Percentiles rank a stretch among this genome's conserved stretches.
phyloP scores from a whole-genome alignment of 2,329 filamentous ascomycete genomes.

The Dryadomyces sulphureus region DNA sequence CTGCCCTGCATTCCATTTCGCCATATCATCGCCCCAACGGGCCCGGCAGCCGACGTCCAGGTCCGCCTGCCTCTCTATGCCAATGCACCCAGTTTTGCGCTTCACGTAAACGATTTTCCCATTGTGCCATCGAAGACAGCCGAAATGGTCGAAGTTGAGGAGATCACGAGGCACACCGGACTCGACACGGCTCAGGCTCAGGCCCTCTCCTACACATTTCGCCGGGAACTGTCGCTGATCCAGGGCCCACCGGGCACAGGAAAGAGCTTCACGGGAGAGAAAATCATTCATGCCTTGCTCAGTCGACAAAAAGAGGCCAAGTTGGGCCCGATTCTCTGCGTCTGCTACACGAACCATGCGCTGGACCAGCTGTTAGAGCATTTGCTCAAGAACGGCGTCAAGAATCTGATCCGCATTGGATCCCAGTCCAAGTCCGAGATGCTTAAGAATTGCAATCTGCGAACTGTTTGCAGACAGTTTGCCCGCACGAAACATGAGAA shows the following conservation, averaged over 20 bases:
- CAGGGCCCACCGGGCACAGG: conserved; percentile 60
- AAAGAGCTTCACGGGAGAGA: conserved; percentile 46
- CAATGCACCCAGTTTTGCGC: conserved; percentile 30
- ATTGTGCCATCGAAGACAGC: too few relatives aligned
- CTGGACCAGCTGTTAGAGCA: conserved; percentile 46
- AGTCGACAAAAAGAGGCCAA: conserved; percentile 21
- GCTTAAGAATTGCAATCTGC: conserved; percentile 35
- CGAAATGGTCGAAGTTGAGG: conserved; percentile 9
- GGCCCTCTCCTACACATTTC: conserved; percentile 38
- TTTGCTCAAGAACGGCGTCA: conserved; percentile 27
- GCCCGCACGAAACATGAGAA: conserved; percentile 24
- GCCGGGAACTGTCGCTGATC: conserved; percentile 40
- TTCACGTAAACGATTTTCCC: conserved; percentile 24
- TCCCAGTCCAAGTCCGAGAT: conserved; percentile 38
- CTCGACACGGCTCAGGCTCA: conserved; percentile 37
- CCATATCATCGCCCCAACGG: conserved; percentile 24
- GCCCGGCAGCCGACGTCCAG: not conserved
- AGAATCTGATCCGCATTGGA: conserved; percentile 48
- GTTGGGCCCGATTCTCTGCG: conserved; percentile 29
- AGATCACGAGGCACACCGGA: conserved; percentile 16
- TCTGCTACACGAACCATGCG: conserved; percentile 37
- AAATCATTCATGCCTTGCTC: conserved; percentile 41
- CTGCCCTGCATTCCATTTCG: conserved; percentile 31
- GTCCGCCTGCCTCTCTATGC: conserved; percentile 37
- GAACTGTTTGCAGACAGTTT: conserved; percentile 17